These are phyloP conservation scores for Houttuynia cordata DNA, from an alignment of 164 flowering plant genomes.

Conservation along the genomic window DNA sequence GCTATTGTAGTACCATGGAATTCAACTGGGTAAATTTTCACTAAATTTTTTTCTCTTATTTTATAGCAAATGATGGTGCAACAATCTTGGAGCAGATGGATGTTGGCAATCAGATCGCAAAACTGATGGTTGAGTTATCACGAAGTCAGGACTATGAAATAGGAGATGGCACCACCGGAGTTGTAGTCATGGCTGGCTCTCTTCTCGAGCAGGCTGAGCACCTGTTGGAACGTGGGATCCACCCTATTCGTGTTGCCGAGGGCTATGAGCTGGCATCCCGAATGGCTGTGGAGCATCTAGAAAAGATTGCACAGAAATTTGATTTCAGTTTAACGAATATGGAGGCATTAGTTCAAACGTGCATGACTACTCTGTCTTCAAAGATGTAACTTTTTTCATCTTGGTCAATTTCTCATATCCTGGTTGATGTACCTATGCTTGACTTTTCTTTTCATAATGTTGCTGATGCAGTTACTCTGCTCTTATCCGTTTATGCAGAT, in stretches of 20 bases:
- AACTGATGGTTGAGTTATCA: constrained; percentile 92
- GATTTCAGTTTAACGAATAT: constrained; percentile 45
- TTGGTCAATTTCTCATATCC: neutral
- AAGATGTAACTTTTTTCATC: constrained; percentile 51
- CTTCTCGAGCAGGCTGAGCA: constrained; percentile 87
- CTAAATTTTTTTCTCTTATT: neutral
- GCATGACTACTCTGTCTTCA: constrained; percentile 96
- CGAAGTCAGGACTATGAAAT: constrained; percentile 98
- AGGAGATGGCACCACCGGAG: constrained; percentile 99
- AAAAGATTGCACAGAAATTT: constrained; percentile 68
- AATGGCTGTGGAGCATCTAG: constrained; percentile 77
- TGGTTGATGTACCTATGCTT: neutral
- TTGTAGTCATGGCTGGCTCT: constrained; percentile 95
- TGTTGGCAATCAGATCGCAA: constrained; percentile 92
- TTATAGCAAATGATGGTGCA: constrained; percentile 91
- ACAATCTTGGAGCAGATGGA: constrained; percentile 98
- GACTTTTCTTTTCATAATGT: neutral
- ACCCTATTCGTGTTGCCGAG: constrained; percentile 95
- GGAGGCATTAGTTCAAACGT: constrained; percentile 85
- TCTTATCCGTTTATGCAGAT: too few relatives aligned
- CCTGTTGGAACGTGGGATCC: constrained; percentile 81
- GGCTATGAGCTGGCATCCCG: constrained; percentile 92
- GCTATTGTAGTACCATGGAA: neutral
- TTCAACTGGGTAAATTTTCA: neutral
- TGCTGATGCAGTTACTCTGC: neutral